Evolutionary conservation across 805 yeast species (phyloP), one percentile per base, ranked within the genome.

Genomic region (Yarrowia sp.): DNA sequence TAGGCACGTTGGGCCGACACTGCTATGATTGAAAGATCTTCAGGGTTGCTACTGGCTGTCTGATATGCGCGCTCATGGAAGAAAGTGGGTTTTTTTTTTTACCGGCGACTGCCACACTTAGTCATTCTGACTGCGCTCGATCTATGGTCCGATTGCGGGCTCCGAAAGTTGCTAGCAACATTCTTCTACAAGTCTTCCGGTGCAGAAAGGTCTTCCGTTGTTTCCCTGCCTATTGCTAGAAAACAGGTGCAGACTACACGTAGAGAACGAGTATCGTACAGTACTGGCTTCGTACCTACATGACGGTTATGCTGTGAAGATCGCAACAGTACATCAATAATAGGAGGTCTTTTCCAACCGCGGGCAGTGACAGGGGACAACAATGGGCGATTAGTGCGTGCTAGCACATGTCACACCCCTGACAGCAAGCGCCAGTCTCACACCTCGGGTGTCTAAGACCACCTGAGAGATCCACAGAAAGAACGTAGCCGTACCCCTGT

Each of bases 231-330:
- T 32, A 26, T 48, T 32, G 19, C 38, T 38, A 16, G 17, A 28
- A 6, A 5, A 11, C 49, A 12, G 38, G 38, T 48, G 54, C 54
- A 48, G 38, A 48, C 54, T 17, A 32, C 38, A 48, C 38, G 54
- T 48, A 32, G 26, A 48, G 54, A 48, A 48, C 28, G 17, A 28
- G 52, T 30, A 22, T 14, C 11, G 40, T 35, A 30, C 52, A 12
- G 38, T 21, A 38, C 54, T 48, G 54, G 54, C 54, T 14, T 30
- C 17, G 54, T 32, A 48, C 54, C 54, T 48, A 48, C 54, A 48
- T 48, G 54, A 48, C 54, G 35, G 54, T 32, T 48, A 48, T 32
- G 54, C 51, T 30, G 54, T 48, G 54, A 32, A 32, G 54, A 48
- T 48, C 38, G 38, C 38, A 24, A 43, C 21, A 16, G 32, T 43